Evolutionary conservation across 2,329 filamentous ascomycete genomes (phyloP), one percentile per base, ranked within the genome.

Genomic region (Samsoniella hepiali): DNA sequence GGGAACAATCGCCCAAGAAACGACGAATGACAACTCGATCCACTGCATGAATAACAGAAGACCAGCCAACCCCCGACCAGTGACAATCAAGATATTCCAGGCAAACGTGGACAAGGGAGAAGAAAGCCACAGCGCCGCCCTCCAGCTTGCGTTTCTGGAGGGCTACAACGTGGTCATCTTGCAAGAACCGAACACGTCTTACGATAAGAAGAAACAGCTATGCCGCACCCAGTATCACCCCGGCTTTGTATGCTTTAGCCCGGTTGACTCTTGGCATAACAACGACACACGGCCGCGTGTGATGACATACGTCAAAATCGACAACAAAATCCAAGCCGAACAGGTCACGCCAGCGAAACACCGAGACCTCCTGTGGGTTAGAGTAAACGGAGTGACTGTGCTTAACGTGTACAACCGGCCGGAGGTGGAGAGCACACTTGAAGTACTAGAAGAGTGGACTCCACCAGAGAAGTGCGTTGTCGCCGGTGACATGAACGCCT

Each of bases 281-380:
- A 34, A 34, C 32, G 29, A 51, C 22, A 51, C 27, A 51, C 47
- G 47, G 11, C 47, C 47, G 29, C 27, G 47, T 13, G 47, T 51
- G 22, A 51, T 51, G 27, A 51, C 27, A 51, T 51, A 51, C 31
- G 29, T 54, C 29, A 54, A 54, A 54, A 54, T 54, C 31, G n/a
- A 54, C 29, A 54, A 34, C 13, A 54, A 54, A 17, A 32, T 54
- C 13, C n/a, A 38, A 38, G 29, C 29, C 8, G n/a, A 54, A 36
- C 29, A 54, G 29, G n/a, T 54, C 6, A 38, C 29, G n/a, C 22
- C 22, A 42, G 36, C 17, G 5, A 38, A 17, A 40, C 22, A 36
- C n/a, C n/a, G 22, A n/a, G 51, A 36, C 51, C 51, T 54, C 31
- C n/a, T 54, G n/a, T 51, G 31, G 50, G 50, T 32, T 10, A 32